phyloP scores from a whole-genome alignment of 139 green algal species.

The Tetradesmus obliquus region DNA sequence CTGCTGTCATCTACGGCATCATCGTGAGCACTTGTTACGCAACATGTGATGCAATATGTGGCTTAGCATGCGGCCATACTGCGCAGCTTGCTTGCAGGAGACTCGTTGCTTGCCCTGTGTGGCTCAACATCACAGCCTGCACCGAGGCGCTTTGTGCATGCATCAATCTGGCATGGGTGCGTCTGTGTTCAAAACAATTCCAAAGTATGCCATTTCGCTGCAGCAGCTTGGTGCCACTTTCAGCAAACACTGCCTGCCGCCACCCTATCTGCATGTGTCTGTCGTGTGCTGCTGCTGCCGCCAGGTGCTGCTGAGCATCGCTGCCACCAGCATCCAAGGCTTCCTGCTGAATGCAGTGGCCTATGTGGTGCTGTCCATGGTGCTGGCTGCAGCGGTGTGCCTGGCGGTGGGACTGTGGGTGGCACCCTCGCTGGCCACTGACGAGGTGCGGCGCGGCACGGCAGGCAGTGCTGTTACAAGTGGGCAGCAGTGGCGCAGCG shows the following conservation, averaged over 20 bases:
- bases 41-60: background rate
- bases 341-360: background rate
- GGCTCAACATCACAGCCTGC: no score
- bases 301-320: background rate
- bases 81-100: no score
- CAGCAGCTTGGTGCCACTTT: no score
- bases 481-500: no score
- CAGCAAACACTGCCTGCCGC: no score
- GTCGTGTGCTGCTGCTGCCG: background rate
- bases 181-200: no score
- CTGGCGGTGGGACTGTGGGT: constrained; percentile 25
- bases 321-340: background rate
- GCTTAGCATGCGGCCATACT: no score
- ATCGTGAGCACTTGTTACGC: background rate
- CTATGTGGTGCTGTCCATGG: constrained; percentile 10
- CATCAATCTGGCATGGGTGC: no score
- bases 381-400: background rate
- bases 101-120: background rate
- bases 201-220: no score
- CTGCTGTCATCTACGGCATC: constrained; percentile 27
- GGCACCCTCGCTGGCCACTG: constrained; percentile 17
- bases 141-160: no score
- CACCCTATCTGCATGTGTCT: background rate
- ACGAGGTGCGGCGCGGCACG: constrained; percentile 9
- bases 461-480: background rate